A percentile compares a stretch with the other conserved stretches of the same genome.
phyloP scores from a whole-genome alignment of 768 basidiomycete species.

The Dioszegia crocea region DNA sequence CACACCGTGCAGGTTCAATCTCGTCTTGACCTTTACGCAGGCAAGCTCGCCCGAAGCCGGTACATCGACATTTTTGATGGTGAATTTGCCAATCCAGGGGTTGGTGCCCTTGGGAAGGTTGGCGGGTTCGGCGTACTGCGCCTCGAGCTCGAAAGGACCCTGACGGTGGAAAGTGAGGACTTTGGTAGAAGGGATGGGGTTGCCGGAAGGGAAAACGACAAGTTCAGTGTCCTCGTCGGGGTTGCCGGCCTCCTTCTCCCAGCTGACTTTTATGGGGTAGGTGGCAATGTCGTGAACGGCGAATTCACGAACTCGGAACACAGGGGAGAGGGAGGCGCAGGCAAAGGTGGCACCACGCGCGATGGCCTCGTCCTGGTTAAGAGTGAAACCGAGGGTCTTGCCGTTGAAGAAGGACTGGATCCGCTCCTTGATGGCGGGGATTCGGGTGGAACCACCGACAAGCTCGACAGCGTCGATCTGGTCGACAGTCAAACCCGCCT shows the following conservation, averaged over 20 bases:
- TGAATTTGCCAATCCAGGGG: constrained; percentile 78
- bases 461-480: constrained; percentile 89
- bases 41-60: constrained; percentile 68
- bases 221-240: constrained; percentile 83
- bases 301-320: constrained; percentile 97
- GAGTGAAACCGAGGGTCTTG: constrained; percentile 79
- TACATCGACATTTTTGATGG: constrained; percentile 70
- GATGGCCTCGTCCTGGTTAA: constrained; percentile 97
- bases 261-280: constrained; percentile 86
- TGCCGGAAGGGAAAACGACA: constrained; percentile 79
- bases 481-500: constrained; percentile 74
- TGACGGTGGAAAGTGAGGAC: constrained; percentile 91
- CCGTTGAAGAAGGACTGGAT: constrained; percentile 79
- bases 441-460: constrained; percentile 86
- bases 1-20: constrained; percentile 79
- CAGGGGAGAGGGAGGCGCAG: constrained; percentile 93
- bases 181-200: constrained; percentile 86
- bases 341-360: constrained; percentile 95
- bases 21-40: constrained; percentile 83
- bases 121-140: constrained; percentile 65
- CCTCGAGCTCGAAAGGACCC: constrained; percentile 81
- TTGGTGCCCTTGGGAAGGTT: constrained; percentile 72
- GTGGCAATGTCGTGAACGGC: constrained; percentile 75
- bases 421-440: constrained; percentile 82
- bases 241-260: constrained; percentile 70